A percentile compares a stretch with the other conserved stretches of the same genome.
Evolutionary conservation across 2,329 filamentous ascomycete species (phyloP).

Genomic region (Taxawa tesnikishii): DNA sequence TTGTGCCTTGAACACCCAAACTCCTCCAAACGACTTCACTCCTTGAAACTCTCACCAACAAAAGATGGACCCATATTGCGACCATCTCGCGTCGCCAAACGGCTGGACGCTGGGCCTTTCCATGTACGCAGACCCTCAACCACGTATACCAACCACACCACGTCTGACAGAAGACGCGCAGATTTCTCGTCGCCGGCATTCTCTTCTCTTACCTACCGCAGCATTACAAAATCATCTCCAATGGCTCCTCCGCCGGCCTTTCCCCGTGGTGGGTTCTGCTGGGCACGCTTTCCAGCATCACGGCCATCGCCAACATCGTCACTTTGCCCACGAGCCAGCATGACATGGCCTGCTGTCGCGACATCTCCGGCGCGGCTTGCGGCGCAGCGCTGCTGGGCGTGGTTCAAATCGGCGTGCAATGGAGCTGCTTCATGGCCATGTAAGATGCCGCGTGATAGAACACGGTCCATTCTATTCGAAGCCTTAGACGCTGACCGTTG

Average conservation of each 20-base stretch:
- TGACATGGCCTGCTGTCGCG: slow-evolving; percentile 76
- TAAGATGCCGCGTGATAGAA: slow-evolving; percentile 40
- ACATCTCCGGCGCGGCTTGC: slow-evolving; percentile 72
- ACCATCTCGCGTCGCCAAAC: slow-evolving; percentile 9
- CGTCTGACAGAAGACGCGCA: slow-evolving; percentile 15
- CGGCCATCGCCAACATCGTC: slow-evolving; percentile 84
- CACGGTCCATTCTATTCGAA: too few species aligned
- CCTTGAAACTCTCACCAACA: too few species aligned
- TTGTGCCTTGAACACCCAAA: too few species aligned
- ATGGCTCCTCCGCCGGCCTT: slow-evolving; percentile 82
- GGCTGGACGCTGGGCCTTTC: slow-evolving; percentile 8
- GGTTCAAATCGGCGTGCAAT: slow-evolving; percentile 81
- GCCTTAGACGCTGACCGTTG: too few species aligned
- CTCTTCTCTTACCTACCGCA: slow-evolving; percentile 90
- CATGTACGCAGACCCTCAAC: slow-evolving; percentile 3
- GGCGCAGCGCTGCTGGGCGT: slow-evolving; percentile 78
- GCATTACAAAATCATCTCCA: slow-evolving; percentile 78
- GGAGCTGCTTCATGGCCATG: slow-evolving; percentile 87
- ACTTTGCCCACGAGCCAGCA: slow-evolving; percentile 70
- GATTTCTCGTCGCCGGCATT: slow-evolving; percentile 74
- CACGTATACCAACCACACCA: background rate
- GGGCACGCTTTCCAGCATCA: slow-evolving; percentile 76
- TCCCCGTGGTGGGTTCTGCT: slow-evolving; percentile 91
- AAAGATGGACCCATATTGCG: slow-evolving; percentile 8
- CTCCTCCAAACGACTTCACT: too few species aligned